Percentiles rank a stretch among this genome's conserved stretches.
Conservation (phyloP, 805 yeast genomes). For the Candida tibetensis region DNA sequence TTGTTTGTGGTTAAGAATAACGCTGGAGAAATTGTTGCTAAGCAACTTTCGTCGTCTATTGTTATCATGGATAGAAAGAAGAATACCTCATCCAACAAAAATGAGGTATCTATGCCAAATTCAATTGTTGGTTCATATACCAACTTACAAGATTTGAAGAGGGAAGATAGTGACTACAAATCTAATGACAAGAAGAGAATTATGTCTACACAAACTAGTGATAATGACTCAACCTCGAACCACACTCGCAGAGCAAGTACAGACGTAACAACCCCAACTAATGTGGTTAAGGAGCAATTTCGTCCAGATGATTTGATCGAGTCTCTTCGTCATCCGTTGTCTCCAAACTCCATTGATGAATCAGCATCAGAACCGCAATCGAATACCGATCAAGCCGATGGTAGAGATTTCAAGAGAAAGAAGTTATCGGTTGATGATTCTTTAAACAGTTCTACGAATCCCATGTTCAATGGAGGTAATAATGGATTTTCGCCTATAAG, state of each 20-base stretch:
- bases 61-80: slow-evolving; percentile 96
- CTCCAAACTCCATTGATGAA: slow-evolving; percentile 63
- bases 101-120: slow-evolving; percentile 16
- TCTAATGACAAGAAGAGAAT: slow-evolving; percentile 2
- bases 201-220: slow-evolving; percentile 1
- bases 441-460: slow-evolving; percentile 29
- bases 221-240: neutral
- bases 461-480: slow-evolving; percentile 38
- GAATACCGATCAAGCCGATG: slow-evolving; percentile 32
- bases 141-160: slow-evolving; percentile 15
- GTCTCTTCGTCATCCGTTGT: slow-evolving; percentile 37
- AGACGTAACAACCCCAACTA: neutral
- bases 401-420: slow-evolving; percentile 47
- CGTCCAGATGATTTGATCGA: neutral
- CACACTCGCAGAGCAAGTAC: neutral
- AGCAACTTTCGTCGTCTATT: slow-evolving; percentile 66
- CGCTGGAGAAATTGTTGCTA: slow-evolving; percentile 64
- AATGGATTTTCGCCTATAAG: slow-evolving; percentile 46
- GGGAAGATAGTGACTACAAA: slow-evolving; percentile 6
- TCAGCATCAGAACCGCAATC: slow-evolving; percentile 53
- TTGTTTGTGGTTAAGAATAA: slow-evolving; percentile 65
- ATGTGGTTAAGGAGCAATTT: neutral
- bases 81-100: slow-evolving; percentile 31
- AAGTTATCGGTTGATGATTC: slow-evolving; percentile 49
- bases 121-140: slow-evolving; percentile 21